A percentile compares a stretch with the other conserved stretches of the same genome.
These are phyloP conservation scores for Pyrus pyrifolia DNA, from an alignment of 306 rosid genomes.

Conservation along the genomic window DNA sequence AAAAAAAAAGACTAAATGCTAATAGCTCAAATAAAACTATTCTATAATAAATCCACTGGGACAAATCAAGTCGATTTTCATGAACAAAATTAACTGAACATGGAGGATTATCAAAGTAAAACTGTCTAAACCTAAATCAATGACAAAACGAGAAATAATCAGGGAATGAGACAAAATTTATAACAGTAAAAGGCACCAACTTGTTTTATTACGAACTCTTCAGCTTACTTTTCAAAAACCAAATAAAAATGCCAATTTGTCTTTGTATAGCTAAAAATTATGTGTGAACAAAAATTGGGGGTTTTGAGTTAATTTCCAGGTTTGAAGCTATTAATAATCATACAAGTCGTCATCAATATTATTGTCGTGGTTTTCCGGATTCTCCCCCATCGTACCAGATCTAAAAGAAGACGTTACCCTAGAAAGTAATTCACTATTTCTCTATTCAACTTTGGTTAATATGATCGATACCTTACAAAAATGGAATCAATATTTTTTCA, in stretches of 20 bases:
- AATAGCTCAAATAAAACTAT: no score
- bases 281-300: conserved; percentile 5
- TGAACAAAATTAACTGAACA: no score
- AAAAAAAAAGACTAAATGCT: no score
- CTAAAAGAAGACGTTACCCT: conserved; percentile 41
- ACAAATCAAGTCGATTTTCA: no score
- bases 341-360: conserved; percentile 44
- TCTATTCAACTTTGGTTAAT: conserved; percentile 17
- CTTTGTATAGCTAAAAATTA: conserved; percentile 5
- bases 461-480: conserved; percentile 9
- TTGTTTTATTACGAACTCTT: no score
- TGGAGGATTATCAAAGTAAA: no score
- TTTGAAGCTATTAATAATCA: conserved; percentile 48
- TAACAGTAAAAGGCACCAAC: no score
- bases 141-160: no score
- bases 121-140: no score
- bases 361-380: conserved; percentile 31
- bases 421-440: conserved; percentile 15
- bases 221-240: no score
- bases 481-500: neutral
- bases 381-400: conserved; percentile 23
- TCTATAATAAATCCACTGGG: no score
- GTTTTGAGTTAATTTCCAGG: conserved; percentile 33
- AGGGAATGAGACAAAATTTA: no score
- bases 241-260: neutral